These are phyloP conservation scores for Rhynchospora pubera DNA, from an alignment of 176 grass and related monocot species.

Conservation along the genomic window DNA sequence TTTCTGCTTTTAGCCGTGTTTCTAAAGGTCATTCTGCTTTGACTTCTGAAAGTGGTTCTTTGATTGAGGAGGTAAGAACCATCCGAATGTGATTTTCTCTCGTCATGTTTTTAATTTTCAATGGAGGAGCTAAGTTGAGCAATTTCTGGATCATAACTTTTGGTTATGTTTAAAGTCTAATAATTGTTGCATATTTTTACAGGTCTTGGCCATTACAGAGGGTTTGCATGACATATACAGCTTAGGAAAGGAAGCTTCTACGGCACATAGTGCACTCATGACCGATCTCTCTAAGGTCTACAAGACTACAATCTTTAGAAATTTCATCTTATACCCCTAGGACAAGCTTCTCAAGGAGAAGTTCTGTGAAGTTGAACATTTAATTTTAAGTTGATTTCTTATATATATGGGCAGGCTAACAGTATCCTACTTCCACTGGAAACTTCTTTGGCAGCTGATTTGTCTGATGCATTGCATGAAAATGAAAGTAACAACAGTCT, in stretches of 20 bases:
- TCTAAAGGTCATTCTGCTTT: slow-evolving; percentile 80
- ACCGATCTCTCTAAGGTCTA: slow-evolving; percentile 80
- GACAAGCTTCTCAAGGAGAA: slow-evolving; percentile 12
- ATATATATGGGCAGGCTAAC: slow-evolving; percentile 57
- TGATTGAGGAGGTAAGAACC: slow-evolving; percentile 80
- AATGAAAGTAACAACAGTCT: slow-evolving; percentile 42
- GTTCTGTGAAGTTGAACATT: slow-evolving; percentile 3
- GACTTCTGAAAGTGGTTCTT: slow-evolving; percentile 92
- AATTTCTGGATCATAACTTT: background rate
- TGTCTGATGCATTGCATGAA: slow-evolving; percentile 58
- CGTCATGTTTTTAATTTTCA: slow-evolving; percentile 24
- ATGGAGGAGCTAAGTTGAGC: background rate
- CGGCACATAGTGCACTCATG: slow-evolving; percentile 62
- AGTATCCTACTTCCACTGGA: slow-evolving; percentile 78
- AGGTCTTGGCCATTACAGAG: slow-evolving; percentile 94
- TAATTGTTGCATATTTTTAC: slow-evolving; percentile 27
- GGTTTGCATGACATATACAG: slow-evolving; percentile 74
- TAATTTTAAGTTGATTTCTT: slow-evolving; percentile 28
- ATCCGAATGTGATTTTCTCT: background rate
- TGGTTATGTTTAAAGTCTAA: slow-evolving; percentile 19
- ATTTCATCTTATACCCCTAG: slow-evolving; percentile 18
- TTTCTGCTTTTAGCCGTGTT: slow-evolving; percentile 75
- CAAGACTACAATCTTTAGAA: slow-evolving; percentile 28
- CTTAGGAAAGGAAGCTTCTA: slow-evolving; percentile 71
- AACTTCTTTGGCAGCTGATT: slow-evolving; percentile 65